Conservation (phyloP, 2,329 filamentous ascomycete genomes). For the Sclerotinia minor region DNA sequence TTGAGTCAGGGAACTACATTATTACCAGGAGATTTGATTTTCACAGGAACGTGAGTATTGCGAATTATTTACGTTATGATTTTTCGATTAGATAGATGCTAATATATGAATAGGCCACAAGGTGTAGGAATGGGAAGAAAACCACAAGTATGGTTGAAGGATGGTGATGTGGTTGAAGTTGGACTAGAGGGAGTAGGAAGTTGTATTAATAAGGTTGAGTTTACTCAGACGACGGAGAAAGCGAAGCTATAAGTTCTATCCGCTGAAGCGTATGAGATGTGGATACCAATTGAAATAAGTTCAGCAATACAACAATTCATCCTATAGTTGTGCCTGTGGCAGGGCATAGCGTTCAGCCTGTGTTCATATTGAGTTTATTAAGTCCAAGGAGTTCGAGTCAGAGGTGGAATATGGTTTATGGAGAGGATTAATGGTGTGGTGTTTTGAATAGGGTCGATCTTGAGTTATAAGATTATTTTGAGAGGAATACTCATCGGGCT, state of each 20-base stretch:
- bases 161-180: conserved; percentile 71
- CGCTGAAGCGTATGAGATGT: not conserved
- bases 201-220: conserved; percentile 55
- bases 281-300: not conserved
- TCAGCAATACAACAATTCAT: not conserved
- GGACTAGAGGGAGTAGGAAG: conserved; percentile 65
- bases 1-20: conserved; percentile 63
- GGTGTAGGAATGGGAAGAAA: conserved; percentile 71
- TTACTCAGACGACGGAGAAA: conserved; percentile 43
- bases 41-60: conserved; percentile 56
- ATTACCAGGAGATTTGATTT: conserved; percentile 64
- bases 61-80: not conserved
- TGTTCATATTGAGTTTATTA: not conserved
- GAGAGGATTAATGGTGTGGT: too few relatives aligned
- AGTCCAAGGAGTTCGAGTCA: not conserved
- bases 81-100: not conserved
- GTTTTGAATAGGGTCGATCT: too few relatives aligned
- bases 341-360: not conserved
- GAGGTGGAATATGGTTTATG: too few relatives aligned
- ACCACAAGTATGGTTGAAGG: conserved; percentile 66
- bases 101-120: conserved; percentile 48
- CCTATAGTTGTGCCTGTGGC: not conserved
- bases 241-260: conserved; percentile 32
- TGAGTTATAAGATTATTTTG: too few relatives aligned
- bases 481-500: too few relatives aligned